A percentile compares a stretch with the other conserved stretches of the same genome.
phyloP scores from a whole-genome alignment of 352 stramenopile species.

The Phytophthora hybrid region DNA sequence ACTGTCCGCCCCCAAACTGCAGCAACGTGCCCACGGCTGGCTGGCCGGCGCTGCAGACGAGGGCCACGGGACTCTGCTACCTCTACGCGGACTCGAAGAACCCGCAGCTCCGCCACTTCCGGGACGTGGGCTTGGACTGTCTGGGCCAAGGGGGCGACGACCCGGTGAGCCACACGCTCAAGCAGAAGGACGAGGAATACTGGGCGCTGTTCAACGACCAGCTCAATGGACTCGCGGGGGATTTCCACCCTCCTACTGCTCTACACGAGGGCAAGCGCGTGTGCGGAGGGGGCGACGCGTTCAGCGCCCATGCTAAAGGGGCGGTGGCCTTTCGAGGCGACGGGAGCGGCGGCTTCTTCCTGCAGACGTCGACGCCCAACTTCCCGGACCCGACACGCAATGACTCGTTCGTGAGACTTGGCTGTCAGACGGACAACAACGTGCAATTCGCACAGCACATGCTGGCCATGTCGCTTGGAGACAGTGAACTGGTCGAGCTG shows the following conservation, averaged over 20 bases:
- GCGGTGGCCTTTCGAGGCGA: slow-evolving; percentile 57
- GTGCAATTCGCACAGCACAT: slow-evolving; percentile 81
- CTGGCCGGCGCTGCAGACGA: slow-evolving; percentile 37
- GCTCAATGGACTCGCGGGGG: slow-evolving; percentile 67
- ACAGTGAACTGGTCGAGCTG: slow-evolving; percentile 48
- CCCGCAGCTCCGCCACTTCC: slow-evolving; percentile 68
- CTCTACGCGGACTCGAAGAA: slow-evolving; percentile 74
- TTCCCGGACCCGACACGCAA: slow-evolving; percentile 69
- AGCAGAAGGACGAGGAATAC: slow-evolving; percentile 61
- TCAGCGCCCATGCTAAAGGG: slow-evolving; percentile 83
- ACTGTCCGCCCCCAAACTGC: slow-evolving; percentile 69
- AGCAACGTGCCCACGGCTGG: slow-evolving; percentile 51
- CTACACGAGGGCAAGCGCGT: slow-evolving; percentile 26
- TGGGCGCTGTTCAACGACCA: slow-evolving; percentile 88
- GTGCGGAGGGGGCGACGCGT: slow-evolving; percentile 60
- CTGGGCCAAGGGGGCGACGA: slow-evolving; percentile 81
- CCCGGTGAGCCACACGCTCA: slow-evolving; percentile 76
- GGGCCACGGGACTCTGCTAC: slow-evolving; percentile 76
- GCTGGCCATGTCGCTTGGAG: slow-evolving; percentile 67
- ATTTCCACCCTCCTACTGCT: slow-evolving; percentile 22
- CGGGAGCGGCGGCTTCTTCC: slow-evolving; percentile 61
- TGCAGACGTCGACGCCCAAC: slow-evolving; percentile 83
- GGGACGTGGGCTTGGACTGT: slow-evolving; percentile 75
- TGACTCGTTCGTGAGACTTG: slow-evolving; percentile 67
- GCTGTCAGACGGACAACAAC: slow-evolving; percentile 82